Evolutionary conservation across 805 yeast species (phyloP).

Genomic region (Scheffersomyces amazonensis): DNA sequence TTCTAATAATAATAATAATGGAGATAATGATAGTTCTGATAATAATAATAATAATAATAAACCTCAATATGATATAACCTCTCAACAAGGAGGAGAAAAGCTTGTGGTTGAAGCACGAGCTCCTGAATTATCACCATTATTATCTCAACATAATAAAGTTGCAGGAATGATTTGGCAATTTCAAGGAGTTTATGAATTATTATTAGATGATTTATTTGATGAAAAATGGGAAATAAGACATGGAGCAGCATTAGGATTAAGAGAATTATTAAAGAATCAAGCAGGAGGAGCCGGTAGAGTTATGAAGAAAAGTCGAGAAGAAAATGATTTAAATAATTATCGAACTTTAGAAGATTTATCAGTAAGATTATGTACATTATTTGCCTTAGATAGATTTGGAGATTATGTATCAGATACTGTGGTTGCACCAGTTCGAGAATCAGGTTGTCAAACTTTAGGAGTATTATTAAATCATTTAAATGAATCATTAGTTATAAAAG

Average conservation of each 20-base stretch:
- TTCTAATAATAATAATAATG: slow-evolving; percentile 13
- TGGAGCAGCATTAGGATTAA: slow-evolving; percentile 88
- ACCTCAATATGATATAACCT: slow-evolving; percentile 60
- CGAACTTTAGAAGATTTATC: slow-evolving; percentile 83
- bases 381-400: slow-evolving; percentile 93
- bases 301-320: slow-evolving; percentile 54
- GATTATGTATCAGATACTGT: slow-evolving; percentile 97
- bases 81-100: slow-evolving; percentile 77
- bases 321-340: slow-evolving; percentile 64
- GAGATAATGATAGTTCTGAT: slow-evolving; percentile 28
- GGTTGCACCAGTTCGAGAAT: slow-evolving; percentile 96
- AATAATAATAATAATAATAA: slow-evolving; percentile 18
- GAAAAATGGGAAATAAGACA: slow-evolving; percentile 94
- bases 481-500: slow-evolving; percentile 52
- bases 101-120: slow-evolving; percentile 79
- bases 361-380: slow-evolving; percentile 77
- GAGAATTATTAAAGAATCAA: slow-evolving; percentile 81
- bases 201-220: slow-evolving; percentile 74
- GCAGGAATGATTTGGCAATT: slow-evolving; percentile 88
- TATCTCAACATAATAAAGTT: slow-evolving; percentile 68
- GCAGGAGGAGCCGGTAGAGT: slow-evolving; percentile 85
- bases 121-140: slow-evolving; percentile 60
- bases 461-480: slow-evolving; percentile 78
- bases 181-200: slow-evolving; percentile 84
- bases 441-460: slow-evolving; percentile 92